A percentile compares a stretch with the other conserved stretches of the same genome.
phyloP scores from a whole-genome alignment of 495 filamentous ascomycete species.

The Xylaria bambusicola region DNA sequence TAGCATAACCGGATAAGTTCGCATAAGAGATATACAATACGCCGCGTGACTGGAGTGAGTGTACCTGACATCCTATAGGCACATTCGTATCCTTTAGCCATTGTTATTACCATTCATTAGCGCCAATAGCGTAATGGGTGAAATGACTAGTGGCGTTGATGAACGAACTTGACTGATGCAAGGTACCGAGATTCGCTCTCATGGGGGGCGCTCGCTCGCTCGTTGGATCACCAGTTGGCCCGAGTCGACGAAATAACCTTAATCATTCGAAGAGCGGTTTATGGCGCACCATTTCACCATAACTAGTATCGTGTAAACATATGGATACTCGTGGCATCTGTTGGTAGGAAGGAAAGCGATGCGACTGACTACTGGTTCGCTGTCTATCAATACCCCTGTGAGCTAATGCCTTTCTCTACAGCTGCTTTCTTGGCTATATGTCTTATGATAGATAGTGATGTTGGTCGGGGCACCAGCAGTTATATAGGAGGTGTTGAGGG shows the following conservation, averaged over 20 bases:
- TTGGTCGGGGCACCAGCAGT: not conserved
- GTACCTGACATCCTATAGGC: not conserved
- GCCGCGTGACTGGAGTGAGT: not conserved
- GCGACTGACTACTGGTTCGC: no score
- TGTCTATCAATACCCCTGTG: not conserved
- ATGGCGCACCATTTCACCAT: no score
- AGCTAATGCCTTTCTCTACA: not conserved
- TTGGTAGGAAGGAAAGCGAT: no score
- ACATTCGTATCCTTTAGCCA: not conserved
- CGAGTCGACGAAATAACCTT: no score
- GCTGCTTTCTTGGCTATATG: not conserved
- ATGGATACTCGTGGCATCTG: no score
- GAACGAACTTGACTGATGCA: slow-evolving; percentile 4
- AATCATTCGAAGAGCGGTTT: no score
- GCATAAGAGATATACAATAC: not conserved
- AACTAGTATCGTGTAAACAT: no score
- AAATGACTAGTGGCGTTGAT: slow-evolving; percentile 11
- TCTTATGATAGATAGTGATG: not conserved
- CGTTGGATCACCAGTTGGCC: not conserved
- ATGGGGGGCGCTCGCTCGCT: not conserved
- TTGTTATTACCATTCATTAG: not conserved
- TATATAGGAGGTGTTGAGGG: slow-evolving; percentile 1
- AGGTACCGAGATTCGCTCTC: slow-evolving; percentile 1
- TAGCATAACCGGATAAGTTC: not conserved
- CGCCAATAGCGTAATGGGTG: slow-evolving; percentile 1